These are phyloP conservation scores for Agrocybe pediades DNA, from an alignment of 768 basidiomycete species.

Conservation along the genomic window DNA sequence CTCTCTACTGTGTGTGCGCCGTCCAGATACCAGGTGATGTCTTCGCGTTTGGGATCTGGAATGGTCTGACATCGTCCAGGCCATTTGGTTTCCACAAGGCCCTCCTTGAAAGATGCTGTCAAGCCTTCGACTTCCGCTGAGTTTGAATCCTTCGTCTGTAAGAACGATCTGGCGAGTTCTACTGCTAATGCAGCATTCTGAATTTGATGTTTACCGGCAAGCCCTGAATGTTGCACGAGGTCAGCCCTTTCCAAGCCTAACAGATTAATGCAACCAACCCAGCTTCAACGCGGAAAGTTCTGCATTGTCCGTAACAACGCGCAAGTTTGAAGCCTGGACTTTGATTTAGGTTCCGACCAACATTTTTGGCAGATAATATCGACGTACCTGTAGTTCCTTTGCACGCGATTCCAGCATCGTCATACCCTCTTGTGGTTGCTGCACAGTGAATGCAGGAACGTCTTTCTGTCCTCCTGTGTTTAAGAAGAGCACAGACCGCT, in stretches of 20 bases:
- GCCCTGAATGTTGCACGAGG: constrained; percentile 47
- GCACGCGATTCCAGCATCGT: constrained; percentile 70
- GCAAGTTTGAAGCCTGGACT: constrained; percentile 58
- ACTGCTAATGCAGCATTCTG: constrained; percentile 90
- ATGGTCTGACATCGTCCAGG: constrained; percentile 94
- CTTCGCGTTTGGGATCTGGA: constrained; percentile 50
- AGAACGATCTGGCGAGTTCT: constrained; percentile 66
- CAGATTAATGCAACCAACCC: constrained; percentile 41
- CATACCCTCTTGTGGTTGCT: constrained; percentile 72
- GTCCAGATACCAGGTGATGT: constrained; percentile 86
- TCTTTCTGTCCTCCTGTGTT: constrained; percentile 49
- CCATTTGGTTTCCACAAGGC: constrained; percentile 77
- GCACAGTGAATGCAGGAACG: constrained; percentile 84
- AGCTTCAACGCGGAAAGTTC: constrained; percentile 58
- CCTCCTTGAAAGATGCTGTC: constrained; percentile 55
- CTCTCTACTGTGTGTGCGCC: constrained; percentile 96
- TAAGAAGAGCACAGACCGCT: constrained; percentile 1
- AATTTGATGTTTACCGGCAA: constrained; percentile 83
- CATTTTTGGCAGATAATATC: neutral
- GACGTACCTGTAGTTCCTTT: constrained; percentile 58
- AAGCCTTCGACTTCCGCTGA: constrained; percentile 36
- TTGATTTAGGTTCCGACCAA: neutral
- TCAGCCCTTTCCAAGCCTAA: constrained; percentile 1
- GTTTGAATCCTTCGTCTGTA: constrained; percentile 35
- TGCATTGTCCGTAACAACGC: constrained; percentile 54